These are phyloP conservation scores for Phtheirospermum japonicum DNA, from an alignment of 257 asterid species.

Conservation along the genomic window DNA sequence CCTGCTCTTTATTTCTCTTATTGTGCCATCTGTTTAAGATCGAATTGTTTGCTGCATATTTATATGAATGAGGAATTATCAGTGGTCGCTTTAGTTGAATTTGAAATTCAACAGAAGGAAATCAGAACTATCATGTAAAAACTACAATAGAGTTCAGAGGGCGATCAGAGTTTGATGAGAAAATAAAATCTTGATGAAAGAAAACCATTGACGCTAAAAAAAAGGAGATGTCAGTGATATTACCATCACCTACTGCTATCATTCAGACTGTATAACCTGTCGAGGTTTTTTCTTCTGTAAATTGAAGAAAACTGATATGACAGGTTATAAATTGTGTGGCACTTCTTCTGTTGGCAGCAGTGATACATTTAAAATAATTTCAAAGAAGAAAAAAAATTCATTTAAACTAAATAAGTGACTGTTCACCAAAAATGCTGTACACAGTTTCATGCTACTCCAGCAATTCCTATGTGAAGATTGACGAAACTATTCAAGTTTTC, in stretches of 20 bases:
- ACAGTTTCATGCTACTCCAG: too few relatives aligned
- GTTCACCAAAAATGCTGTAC: too few relatives aligned
- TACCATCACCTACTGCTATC: background rate
- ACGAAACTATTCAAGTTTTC: too few relatives aligned
- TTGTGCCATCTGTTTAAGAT: background rate
- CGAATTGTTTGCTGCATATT: too few relatives aligned
- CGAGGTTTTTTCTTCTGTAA: background rate
- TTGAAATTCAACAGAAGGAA: slow-evolving; percentile 4
- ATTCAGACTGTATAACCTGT: background rate
- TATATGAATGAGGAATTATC: slow-evolving; percentile 15
- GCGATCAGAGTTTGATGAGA: background rate
- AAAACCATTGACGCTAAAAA: background rate
- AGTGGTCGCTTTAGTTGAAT: slow-evolving; percentile 1
- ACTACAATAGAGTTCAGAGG: background rate
- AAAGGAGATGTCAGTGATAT: background rate
- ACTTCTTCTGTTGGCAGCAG: background rate
- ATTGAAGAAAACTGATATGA: background rate
- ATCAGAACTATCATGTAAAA: slow-evolving; percentile 1
- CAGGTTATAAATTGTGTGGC: background rate
- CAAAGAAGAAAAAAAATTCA: too few relatives aligned
- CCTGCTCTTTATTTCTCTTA: background rate
- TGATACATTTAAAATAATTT: background rate
- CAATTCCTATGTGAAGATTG: too few relatives aligned
- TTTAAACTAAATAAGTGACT: too few relatives aligned
- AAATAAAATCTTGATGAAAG: too few relatives aligned